These are phyloP conservation scores for Elaphomyces granulatus DNA, from an alignment of 495 filamentous ascomycete genomes.

Conservation along the genomic window DNA sequence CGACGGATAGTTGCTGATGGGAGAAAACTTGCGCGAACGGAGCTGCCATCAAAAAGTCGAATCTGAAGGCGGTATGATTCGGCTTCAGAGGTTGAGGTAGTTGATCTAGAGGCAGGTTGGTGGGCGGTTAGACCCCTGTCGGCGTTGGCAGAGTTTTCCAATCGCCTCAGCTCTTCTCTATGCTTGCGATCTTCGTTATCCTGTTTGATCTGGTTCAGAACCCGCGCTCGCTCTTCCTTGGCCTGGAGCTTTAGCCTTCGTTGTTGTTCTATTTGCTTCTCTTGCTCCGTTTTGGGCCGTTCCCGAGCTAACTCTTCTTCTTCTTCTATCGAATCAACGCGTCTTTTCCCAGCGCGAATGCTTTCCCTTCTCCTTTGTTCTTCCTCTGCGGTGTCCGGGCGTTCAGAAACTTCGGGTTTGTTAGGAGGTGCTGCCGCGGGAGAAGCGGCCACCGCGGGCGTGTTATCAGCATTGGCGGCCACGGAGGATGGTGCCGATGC, in stretches of 20 bases:
- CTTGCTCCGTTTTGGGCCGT: background rate
- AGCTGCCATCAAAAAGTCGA: constrained; percentile 71
- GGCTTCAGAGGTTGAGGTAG: constrained; percentile 3
- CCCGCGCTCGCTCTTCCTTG: constrained; percentile 4
- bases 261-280: constrained; percentile 6
- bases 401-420: background rate
- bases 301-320: constrained; percentile 4
- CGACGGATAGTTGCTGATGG: constrained; percentile 45
- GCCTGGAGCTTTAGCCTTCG: constrained; percentile 1
- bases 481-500: constrained; percentile 6
- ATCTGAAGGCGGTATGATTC: constrained; percentile 52
- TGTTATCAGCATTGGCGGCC: background rate
- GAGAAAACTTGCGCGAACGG: constrained; percentile 56
- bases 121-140: background rate
- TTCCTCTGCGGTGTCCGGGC: background rate
- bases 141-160: constrained; percentile 1
- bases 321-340: background rate
- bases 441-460: background rate
- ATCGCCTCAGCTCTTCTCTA: background rate
- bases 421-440: background rate
- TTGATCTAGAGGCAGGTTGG: background rate
- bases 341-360: constrained; percentile 3
- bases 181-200: constrained; percentile 5
- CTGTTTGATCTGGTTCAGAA: constrained; percentile 5
- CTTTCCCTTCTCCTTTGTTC: constrained; percentile 1